A percentile compares a stretch with the other conserved stretches of the same genome.
Conservation (phyloP, 257 asterid genomes). For the Solanum etuberosum region DNA sequence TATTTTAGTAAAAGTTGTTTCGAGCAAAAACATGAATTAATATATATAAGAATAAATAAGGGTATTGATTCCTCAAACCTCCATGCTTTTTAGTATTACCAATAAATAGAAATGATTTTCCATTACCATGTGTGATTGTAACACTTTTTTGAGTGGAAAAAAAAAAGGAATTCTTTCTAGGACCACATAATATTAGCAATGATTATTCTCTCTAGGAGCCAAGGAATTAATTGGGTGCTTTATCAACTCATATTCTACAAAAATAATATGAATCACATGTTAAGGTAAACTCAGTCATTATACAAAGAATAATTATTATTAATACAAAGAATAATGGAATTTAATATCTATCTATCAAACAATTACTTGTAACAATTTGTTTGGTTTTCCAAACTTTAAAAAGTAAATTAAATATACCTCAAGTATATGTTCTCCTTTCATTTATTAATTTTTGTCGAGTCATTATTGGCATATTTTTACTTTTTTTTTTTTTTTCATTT, state of each 20-base stretch:
- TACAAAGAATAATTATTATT: neutral
- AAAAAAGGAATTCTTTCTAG: neutral
- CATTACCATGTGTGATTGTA: neutral
- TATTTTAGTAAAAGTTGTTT: neutral
- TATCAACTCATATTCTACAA: neutral
- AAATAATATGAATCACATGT: neutral
- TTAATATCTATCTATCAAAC: neutral
- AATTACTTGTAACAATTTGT: neutral
- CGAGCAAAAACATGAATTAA: neutral
- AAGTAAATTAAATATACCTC: neutral
- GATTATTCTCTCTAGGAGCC: neutral
- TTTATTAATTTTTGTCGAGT: neutral
- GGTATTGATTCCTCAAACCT: neutral
- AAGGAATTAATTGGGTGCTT: neutral
- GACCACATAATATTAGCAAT: neutral
- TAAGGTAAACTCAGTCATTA: neutral
- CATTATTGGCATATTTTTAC: neutral
- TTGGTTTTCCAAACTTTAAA: neutral
- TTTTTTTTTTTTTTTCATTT: neutral
- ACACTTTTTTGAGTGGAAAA: neutral
- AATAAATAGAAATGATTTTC: neutral
- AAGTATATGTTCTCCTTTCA: neutral
- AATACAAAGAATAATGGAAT: neutral
- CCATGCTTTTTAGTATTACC: neutral
- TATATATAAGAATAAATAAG: neutral